These are phyloP conservation scores for Colletotrichum sp. DNA, from an alignment of 2,329 filamentous ascomycete genomes.

Conservation along the genomic window DNA sequence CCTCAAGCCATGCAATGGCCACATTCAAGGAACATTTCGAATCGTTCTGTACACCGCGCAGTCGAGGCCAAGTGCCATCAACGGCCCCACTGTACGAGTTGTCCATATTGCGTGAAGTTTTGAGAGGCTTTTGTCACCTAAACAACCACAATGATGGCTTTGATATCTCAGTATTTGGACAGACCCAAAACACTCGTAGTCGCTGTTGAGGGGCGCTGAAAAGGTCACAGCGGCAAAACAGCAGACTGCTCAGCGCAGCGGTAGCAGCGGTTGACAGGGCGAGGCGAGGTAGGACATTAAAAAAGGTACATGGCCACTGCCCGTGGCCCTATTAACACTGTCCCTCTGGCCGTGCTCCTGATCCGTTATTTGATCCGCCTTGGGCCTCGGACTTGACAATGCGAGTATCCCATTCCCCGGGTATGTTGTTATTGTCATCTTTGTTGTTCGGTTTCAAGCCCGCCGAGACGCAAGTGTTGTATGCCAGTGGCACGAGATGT, in stretches of 20 bases:
- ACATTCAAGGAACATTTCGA: background rate
- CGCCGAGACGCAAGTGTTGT: background rate
- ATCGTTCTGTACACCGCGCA: background rate
- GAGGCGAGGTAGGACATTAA: background rate
- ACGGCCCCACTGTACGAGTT: background rate
- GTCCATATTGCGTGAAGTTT: background rate
- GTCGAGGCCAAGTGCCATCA: background rate
- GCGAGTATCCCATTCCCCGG: background rate
- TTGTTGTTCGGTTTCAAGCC: constrained; percentile 1
- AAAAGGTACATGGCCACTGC: background rate
- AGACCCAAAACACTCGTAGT: background rate
- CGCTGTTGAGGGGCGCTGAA: background rate
- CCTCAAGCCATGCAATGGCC: background rate
- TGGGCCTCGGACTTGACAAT: constrained; percentile 13
- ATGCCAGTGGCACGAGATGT: background rate
- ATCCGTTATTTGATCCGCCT: constrained; percentile 5
- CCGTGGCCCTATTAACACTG: background rate
- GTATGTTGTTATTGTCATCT: constrained; percentile 9
- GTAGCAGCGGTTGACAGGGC: constrained; percentile 10
- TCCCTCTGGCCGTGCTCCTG: constrained; percentile 16
- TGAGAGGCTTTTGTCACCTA: background rate
- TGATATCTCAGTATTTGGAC: background rate
- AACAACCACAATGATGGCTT: background rate
- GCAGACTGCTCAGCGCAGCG: background rate
- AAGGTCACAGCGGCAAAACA: background rate